Evolutionary conservation across 768 basidiomycete genomes (phyloP), one percentile per base, ranked within the genome.

Genomic region (Leccinum subtestaceum): DNA sequence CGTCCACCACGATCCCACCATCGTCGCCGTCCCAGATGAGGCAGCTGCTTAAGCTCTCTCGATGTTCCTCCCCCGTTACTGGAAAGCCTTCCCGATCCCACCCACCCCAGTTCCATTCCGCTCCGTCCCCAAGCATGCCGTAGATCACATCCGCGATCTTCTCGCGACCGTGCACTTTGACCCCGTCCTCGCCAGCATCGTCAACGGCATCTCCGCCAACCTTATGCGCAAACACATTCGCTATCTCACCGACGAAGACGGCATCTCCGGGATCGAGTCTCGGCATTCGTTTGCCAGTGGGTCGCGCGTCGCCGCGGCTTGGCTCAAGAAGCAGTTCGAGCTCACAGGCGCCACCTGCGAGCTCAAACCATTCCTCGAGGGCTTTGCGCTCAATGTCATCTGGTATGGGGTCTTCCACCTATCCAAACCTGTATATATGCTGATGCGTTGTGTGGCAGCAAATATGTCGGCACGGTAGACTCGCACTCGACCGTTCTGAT

Each of bases 231-330:
- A 81, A 51, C 89, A 93, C 71, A 80, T 95, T 49, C 81, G 86
- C 53, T 94, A 84, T 70, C 84, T 97, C 58, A 93, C 93, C 0
- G 93, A 93, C 52, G 94, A 97, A 70, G 86, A 88, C 64, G 78
- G 75, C 17, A 72, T 74, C 47, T 91, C 89, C 10, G 83, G 83
- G 11, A 89, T 95, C 63, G 63, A 84, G 31, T 88, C 87, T 1
- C 81, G 95, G n/a, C 92, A 95, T 69, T 91, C 90, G 8, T 96
- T 95, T 46, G 85, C 93, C 5, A 65, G 3, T 90, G 91, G 91
- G 10, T 58, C 68, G 21, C 66, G 60, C 3, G 56, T 65, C 10
- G 68, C 68, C 5, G 68, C 68, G 1, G 66, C 57, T 5, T 69
- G 68, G 68, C 79, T 96, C 63, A 89, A 87, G 75, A 77, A 73